phyloP scores from a whole-genome alignment of 2,329 filamentous ascomycete species.

The Ophiostoma ips region DNA sequence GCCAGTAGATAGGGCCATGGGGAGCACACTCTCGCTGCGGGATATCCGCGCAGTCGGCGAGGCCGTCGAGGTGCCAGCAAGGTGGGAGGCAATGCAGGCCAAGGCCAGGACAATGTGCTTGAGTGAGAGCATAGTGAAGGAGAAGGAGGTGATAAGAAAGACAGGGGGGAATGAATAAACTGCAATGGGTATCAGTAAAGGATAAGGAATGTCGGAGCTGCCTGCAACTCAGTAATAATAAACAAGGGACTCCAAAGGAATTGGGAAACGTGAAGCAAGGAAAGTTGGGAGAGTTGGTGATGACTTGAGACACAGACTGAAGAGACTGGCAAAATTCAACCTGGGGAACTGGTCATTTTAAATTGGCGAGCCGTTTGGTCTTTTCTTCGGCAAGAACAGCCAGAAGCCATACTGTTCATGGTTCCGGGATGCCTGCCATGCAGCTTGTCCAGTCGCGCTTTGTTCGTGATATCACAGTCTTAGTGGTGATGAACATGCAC shows the following conservation, averaged over 20 bases:
- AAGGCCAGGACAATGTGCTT: background rate
- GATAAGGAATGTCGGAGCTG: background rate
- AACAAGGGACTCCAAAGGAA: background rate
- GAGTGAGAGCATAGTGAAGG: background rate
- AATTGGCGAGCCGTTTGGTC: too few species aligned
- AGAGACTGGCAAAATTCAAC: too few species aligned
- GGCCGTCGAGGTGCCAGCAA: background rate
- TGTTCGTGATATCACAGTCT: background rate
- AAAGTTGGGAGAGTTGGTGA: background rate
- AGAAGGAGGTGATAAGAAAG: background rate
- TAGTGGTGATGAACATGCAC: background rate
- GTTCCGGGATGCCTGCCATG: background rate
- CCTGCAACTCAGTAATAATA: background rate
- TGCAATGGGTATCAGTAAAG: background rate
- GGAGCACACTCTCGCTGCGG: background rate
- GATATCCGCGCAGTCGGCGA: background rate
- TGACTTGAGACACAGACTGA: too few species aligned
- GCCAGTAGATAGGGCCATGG: background rate
- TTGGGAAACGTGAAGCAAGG: background rate
- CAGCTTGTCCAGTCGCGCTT: background rate
- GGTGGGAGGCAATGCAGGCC: background rate
- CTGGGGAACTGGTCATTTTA: too few species aligned
- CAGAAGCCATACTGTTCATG: background rate
- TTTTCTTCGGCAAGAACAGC: background rate
- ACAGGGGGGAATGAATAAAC: background rate